Conservation (phyloP, 169 alveolate genomes). For the Plasmodium malariae region DNA sequence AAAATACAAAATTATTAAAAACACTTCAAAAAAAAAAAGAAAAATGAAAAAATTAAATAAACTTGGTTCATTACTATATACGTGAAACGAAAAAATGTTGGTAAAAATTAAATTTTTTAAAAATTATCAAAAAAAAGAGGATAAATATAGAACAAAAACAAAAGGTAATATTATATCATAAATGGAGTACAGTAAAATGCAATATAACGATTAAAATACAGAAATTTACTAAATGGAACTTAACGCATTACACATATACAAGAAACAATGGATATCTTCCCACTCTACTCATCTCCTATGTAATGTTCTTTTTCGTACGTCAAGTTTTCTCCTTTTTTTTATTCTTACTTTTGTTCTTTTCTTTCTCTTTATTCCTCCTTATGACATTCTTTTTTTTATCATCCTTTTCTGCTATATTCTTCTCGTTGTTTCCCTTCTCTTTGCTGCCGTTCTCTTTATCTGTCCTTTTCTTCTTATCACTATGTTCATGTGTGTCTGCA, state of each 20-base stretch:
- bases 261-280: too few species aligned
- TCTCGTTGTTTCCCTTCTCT: background rate
- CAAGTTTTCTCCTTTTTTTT: slow-evolving; percentile 18
- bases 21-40: too few species aligned
- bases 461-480: background rate
- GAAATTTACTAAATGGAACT: too few species aligned
- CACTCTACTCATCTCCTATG: background rate
- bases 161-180: too few species aligned
- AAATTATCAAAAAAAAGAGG: too few species aligned
- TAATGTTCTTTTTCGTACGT: background rate
- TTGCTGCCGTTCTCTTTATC: background rate
- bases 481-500: background rate
- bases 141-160: too few species aligned
- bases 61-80: background rate
- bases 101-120: too few species aligned
- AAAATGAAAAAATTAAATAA: background rate
- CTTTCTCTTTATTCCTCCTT: slow-evolving; percentile 10
- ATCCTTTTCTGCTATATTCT: background rate
- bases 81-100: background rate
- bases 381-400: slow-evolving; percentile 17
- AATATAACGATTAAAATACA: too few species aligned
- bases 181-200: too few species aligned
- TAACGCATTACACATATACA: too few species aligned
- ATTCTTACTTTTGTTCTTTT: background rate
- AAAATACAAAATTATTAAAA: too few species aligned